Evolutionary conservation across 2,329 filamentous ascomycete species (phyloP), one percentile per base, ranked within the genome.

Genomic region (Aspergillus tanneri): DNA sequence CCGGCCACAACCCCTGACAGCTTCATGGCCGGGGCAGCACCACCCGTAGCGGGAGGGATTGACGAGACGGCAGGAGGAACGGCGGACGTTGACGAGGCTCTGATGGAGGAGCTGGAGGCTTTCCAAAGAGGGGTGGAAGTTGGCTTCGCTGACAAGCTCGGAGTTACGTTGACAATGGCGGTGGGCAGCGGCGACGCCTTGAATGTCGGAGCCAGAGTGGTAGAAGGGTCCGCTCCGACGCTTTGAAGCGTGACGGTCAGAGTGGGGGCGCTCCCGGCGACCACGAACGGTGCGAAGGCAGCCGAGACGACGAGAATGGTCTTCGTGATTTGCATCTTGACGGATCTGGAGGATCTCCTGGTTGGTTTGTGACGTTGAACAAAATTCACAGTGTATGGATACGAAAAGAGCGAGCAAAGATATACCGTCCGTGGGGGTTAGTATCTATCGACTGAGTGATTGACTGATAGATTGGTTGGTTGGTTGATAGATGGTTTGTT

Each of bases 321-420:
- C 52, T 69, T 71, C 53, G 57, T 54, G 59, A 69, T 57, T 37
- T 68, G 60, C 67, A 70, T 70, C 9, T 54, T 59, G 47, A 48
- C 39, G 43, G 47, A 12, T 10, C 27, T 37, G 11, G 10, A 11
- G 21, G 21, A 36, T 36, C 30, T 34, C 14, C 30, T n/a, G 30
- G 12, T 34, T 34, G 30, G 12, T 16, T 18, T 18, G 7, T 34
- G 30, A n/a, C n/a, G n/a, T n/a, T n/a, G n/a, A n/a, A n/a, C n/a
- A n/a, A n/a, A n/a, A n/a, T n/a, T n/a, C n/a, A n/a, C n/a, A n/a
- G n/a, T n/a, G n/a, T n/a, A n/a, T n/a, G n/a, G n/a, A n/a, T n/a
- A n/a, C n/a, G n/a, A n/a, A n/a, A n/a, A n/a, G n/a, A n/a, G n/a
- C n/a, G n/a, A n/a, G n/a, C n/a, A n/a, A n/a, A n/a, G n/a, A n/a